Evolutionary conservation across 108 stramenopile genomes (phyloP).

Genomic region (Discostella pseudostelligera): DNA sequence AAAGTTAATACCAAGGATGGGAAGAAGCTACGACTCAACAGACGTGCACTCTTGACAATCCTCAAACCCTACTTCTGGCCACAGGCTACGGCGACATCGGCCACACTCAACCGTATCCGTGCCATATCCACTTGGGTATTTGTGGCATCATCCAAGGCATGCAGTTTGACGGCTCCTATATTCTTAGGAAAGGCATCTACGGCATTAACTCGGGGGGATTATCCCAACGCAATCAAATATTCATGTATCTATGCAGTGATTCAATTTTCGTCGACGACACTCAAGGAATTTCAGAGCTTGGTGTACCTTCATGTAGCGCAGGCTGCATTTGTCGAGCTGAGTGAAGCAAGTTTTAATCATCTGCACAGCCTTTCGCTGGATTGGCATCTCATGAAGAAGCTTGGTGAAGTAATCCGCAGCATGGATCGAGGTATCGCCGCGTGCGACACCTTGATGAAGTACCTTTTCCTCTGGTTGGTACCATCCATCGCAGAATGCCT

Average conservation of each 20-base stretch:
- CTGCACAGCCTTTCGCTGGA: conserved; percentile 87
- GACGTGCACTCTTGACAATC: conserved; percentile 58
- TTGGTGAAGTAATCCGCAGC: conserved; percentile 89
- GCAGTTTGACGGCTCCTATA: conserved; percentile 79
- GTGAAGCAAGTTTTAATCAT: conserved; percentile 87
- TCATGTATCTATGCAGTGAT: conserved; percentile 62
- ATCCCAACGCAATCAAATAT: conserved; percentile 53
- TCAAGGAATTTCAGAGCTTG: conserved; percentile 90
- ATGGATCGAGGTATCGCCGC: conserved; percentile 94
- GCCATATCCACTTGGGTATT: conserved; percentile 91
- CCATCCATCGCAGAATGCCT: conserved; percentile 91
- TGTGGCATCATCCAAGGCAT: conserved; percentile 82
- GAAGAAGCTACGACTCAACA: conserved; percentile 52
- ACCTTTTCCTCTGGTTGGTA: conserved; percentile 90
- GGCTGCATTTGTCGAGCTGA: conserved; percentile 94
- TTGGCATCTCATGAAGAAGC: conserved; percentile 95
- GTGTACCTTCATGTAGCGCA: conserved; percentile 96
- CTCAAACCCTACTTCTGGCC: conserved; percentile 98
- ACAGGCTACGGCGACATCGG: conserved; percentile 74
- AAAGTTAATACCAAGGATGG: conserved; percentile 24
- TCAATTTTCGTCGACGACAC: conserved; percentile 61
- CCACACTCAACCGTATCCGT: conserved; percentile 79
- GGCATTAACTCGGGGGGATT: conserved; percentile 74
- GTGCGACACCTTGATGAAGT: conserved; percentile 89
- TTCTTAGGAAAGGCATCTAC: conserved; percentile 88